These are phyloP conservation scores for Apostasia shenzhenica DNA, from an alignment of 106 monocot genomes.

Conservation along the genomic window DNA sequence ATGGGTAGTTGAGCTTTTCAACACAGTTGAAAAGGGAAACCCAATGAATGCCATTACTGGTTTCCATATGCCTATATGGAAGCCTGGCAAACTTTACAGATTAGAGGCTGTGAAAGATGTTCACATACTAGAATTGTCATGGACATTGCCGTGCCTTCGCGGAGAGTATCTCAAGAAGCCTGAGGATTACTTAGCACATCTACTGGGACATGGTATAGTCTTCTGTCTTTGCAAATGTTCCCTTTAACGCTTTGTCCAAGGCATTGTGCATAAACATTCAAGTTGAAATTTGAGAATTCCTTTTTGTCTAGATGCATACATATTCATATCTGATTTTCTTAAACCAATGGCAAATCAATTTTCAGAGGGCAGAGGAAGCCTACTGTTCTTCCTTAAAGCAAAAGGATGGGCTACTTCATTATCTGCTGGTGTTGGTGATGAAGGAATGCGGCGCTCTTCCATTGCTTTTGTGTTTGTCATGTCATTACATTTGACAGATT, in stretches of 20 bases:
- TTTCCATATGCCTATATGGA: conserved; percentile 61
- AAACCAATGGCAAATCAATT: conserved; percentile 1
- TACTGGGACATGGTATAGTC: conserved; percentile 83
- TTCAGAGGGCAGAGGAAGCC: conserved; percentile 90
- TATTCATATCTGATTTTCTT: background rate
- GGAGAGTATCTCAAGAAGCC: conserved; percentile 96
- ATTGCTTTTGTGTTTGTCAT: conserved; percentile 78
- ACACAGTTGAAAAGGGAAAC: conserved; percentile 49
- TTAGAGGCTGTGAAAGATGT: conserved; percentile 94
- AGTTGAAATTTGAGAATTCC: background rate
- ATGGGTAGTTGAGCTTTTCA: conserved; percentile 84
- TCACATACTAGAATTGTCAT: conserved; percentile 73
- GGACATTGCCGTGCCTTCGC: conserved; percentile 86
- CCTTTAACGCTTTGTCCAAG: no score
- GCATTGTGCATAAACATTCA: background rate
- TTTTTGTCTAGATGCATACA: background rate
- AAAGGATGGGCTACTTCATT: conserved; percentile 89
- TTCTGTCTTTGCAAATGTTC: background rate
- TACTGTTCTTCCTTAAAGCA: conserved; percentile 78
- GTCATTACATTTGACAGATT: conserved; percentile 76
- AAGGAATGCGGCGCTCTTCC: conserved; percentile 72
- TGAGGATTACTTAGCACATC: conserved; percentile 86
- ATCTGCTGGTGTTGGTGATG: conserved; percentile 88
- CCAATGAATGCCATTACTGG: conserved; percentile 13
- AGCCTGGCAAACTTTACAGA: conserved; percentile 63